Evolutionary conservation across 768 basidiomycete genomes (phyloP), one percentile per base, ranked within the genome.

Genomic region (Amanita brunnescens): DNA sequence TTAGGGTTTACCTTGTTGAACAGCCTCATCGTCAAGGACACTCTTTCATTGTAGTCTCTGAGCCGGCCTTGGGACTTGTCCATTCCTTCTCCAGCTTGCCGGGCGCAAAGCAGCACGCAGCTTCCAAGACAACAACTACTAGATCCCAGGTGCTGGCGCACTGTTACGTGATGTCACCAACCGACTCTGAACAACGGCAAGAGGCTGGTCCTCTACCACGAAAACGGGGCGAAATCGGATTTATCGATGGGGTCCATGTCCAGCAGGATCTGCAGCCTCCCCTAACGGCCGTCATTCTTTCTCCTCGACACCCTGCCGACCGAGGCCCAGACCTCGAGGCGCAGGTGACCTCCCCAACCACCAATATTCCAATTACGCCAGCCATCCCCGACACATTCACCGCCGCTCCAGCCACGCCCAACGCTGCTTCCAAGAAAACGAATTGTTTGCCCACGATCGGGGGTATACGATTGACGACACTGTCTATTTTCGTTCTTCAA

Each of bases 211-310:
- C 83, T 49, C 66, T 84, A 59, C 84, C 83, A 47, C 62, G 60
- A 39, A 85, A 85, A 62, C 71, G 75, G 16, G 85, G 83, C 23
- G 83, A 85, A 59, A 79, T 87, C 47, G 83, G 83, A 18, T 87
- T 70, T 59, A 54, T 68, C 24, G 80, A 80, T 48, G 70, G 64
- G 9, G 47, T 69, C 16, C 69, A 70, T 49, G 62, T 56, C 30
- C 55, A 58, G 52, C 53, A 54, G 46, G 57, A 53, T 13, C 6
- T 30, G 4, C 21, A 43, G 16, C 5, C 23, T 21, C 41, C 37
- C 2, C 33, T 2, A 58, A 64, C 67, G 43, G 55, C 39, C 16
- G 33, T 59, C 13, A 40, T 34, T 8, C 60, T 63, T 10, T 78
- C 76, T n/a, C 67, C 64, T 14, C 67, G 76, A 37, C 80, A 82